These are phyloP conservation scores for Saccharomyces pastorianus DNA, from an alignment of 1,139 yeast species.

Conservation along the genomic window DNA sequence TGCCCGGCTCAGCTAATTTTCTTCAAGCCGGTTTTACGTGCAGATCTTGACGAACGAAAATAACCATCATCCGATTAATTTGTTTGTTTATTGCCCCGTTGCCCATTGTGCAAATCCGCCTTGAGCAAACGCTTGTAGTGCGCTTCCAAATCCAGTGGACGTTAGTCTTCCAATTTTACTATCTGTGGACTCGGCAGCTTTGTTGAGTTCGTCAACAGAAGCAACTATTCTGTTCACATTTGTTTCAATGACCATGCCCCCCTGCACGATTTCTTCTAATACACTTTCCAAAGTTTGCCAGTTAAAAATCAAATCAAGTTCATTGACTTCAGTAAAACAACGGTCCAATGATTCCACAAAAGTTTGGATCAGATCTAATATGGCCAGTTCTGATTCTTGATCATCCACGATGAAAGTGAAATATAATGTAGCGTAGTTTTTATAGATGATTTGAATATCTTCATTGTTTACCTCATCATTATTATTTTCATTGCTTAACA, in stretches of 20 bases:
- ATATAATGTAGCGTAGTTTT: slow-evolving; percentile 90
- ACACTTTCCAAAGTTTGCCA: slow-evolving; percentile 96
- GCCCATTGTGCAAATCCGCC: slow-evolving; percentile 31
- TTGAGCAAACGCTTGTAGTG: slow-evolving; percentile 28
- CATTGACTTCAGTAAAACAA: slow-evolving; percentile 92
- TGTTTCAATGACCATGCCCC: slow-evolving; percentile 98
- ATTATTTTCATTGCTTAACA: slow-evolving; percentile 58
- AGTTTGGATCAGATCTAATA: slow-evolving; percentile 87
- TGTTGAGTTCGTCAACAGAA: slow-evolving; percentile 44
- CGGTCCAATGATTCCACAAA: slow-evolving; percentile 91
- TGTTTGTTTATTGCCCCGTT: slow-evolving; percentile 19
- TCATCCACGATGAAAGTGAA: slow-evolving; percentile 94
- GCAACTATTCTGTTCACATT: slow-evolving; percentile 70
- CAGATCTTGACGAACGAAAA: neutral
- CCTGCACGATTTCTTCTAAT: slow-evolving; percentile 86
- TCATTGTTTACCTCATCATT: slow-evolving; percentile 60
- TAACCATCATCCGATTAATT: neutral
- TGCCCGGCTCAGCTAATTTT: neutral
- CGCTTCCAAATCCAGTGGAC: slow-evolving; percentile 21
- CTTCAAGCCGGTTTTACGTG: neutral
- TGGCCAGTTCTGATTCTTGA: slow-evolving; percentile 91
- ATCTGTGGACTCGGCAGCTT: slow-evolving; percentile 23
- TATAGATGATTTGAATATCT: slow-evolving; percentile 80
- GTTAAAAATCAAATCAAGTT: slow-evolving; percentile 88
- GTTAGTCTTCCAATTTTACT: slow-evolving; percentile 15